Base-by-base conservation (phyloP, 2,329 filamentous ascomycete genomes). In the Trichoderma oligosporum region DNA sequence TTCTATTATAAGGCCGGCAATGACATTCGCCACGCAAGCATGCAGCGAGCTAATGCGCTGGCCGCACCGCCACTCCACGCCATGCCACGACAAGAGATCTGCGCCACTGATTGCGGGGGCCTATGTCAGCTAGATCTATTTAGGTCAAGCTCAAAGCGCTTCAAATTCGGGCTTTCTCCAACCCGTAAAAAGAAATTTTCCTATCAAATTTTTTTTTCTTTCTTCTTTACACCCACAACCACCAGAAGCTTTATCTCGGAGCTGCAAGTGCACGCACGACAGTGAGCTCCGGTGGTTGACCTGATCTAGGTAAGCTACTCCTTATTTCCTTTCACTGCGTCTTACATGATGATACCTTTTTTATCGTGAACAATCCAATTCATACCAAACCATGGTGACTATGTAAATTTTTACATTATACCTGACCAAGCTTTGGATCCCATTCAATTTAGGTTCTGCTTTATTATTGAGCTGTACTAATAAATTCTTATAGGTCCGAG, bases 331-430 rank as follows among this genome's bases (percentile, higher is more conserved):
- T 57, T 48, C 46, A 52, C 60, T 51, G 18, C 48, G 61, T 55
- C 45, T 62, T 31, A 54, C 33, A 61, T 70, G 71, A 74, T 73
- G 71, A 74, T 73, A 71, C 51, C 71, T 63, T 56, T 65, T 48
- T 60, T 63, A 63, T 64, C 70, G 72, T 71, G 79, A 83, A 82
- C 80, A 83, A 83, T 84, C 81, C 81, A 84, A 83, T 73, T 78
- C 80, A 78, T 79, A 84, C 80, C 71, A 75, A 67, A 70, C 69
- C 73, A 77, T 84, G 82, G 81, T 81, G 80, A 82, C 71, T 64
- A 60, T 62, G 51, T 54, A 54, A 72, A 69, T 72, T 73, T 73
- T 78, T 80, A 73, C 78, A 54, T 79, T 76, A 77, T 79, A 74
- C 66, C 81, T 83, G 81, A 84, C 76, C 78, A 78, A 66, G 62